Percentiles rank a stretch among this genome's conserved stretches.
phyloP scores from a whole-genome alignment of 2,329 filamentous ascomycete species.

The Neonectria punicea region DNA sequence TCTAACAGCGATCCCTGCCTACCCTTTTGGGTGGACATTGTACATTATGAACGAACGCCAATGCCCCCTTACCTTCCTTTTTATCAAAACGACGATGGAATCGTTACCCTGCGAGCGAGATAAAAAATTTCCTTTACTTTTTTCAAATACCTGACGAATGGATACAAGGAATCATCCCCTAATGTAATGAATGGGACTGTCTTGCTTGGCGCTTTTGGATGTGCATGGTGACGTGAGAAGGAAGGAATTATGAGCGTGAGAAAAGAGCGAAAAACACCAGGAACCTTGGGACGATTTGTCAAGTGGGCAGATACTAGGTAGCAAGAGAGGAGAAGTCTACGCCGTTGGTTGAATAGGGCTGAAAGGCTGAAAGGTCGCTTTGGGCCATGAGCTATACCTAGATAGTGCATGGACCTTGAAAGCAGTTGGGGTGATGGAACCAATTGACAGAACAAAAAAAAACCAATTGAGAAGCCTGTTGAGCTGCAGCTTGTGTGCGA shows the following conservation, averaged over 20 bases:
- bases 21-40: constrained; percentile 26
- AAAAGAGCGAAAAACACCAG: constrained; percentile 14
- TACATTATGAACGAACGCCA: constrained; percentile 35
- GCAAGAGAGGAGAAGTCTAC: background rate
- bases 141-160: constrained; percentile 37
- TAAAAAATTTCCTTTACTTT: constrained; percentile 21
- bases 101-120: constrained; percentile 26
- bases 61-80: constrained; percentile 10
- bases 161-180: constrained; percentile 41
- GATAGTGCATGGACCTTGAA: constrained; percentile 7
- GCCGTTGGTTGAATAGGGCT: background rate
- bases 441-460: background rate
- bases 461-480: background rate
- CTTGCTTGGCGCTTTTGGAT: constrained; percentile 38
- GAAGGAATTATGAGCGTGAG: constrained; percentile 24
- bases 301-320: constrained; percentile 4
- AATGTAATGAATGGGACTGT: constrained; percentile 43
- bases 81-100: constrained; percentile 16
- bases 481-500: background rate
- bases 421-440: background rate
- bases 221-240: constrained; percentile 18
- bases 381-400: background rate
- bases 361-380: background rate
- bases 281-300: constrained; percentile 10
- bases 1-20: constrained; percentile 27